Evolutionary conservation across 148 eudicot genomes (phyloP).

Genomic region (Salicornia ramosissima): DNA sequence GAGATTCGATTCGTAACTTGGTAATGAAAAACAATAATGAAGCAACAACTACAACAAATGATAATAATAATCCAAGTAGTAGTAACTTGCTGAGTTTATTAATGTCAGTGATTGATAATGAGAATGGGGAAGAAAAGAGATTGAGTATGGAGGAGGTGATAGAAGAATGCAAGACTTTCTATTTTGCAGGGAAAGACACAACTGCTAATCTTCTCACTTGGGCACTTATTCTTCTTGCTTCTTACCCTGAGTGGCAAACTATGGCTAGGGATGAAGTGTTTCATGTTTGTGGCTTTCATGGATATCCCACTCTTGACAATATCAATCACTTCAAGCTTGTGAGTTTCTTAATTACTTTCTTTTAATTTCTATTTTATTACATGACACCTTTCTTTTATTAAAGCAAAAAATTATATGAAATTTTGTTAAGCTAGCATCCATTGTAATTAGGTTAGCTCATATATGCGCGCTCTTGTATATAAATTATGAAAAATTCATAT

Average conservation of each 20-base stretch:
- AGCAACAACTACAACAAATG: constrained; percentile 31
- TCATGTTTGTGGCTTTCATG: constrained; percentile 30
- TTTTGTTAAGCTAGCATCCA: too few relatives aligned
- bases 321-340: constrained; percentile 54
- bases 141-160: constrained; percentile 56
- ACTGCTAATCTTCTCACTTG: constrained; percentile 73
- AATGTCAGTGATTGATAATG: constrained; percentile 37
- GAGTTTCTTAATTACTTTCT: constrained; percentile 20
- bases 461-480: too few relatives aligned
- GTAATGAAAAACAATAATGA: constrained; percentile 32
- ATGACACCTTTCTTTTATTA: too few relatives aligned
- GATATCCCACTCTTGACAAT: constrained; percentile 41
- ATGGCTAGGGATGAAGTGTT: constrained; percentile 65
- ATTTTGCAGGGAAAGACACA: constrained; percentile 90
- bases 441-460: too few relatives aligned
- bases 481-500: too few relatives aligned
- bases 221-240: constrained; percentile 61
- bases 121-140: constrained; percentile 40
- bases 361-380: too few relatives aligned
- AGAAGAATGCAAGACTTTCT: constrained; percentile 79
- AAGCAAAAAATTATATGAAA: too few relatives aligned
- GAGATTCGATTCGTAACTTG: constrained; percentile 42
- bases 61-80: too few relatives aligned
- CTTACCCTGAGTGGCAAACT: constrained; percentile 67
- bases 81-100: constrained; percentile 42